Evolutionary conservation across 805 yeast species (phyloP).

Genomic region (Ogataea pini): DNA sequence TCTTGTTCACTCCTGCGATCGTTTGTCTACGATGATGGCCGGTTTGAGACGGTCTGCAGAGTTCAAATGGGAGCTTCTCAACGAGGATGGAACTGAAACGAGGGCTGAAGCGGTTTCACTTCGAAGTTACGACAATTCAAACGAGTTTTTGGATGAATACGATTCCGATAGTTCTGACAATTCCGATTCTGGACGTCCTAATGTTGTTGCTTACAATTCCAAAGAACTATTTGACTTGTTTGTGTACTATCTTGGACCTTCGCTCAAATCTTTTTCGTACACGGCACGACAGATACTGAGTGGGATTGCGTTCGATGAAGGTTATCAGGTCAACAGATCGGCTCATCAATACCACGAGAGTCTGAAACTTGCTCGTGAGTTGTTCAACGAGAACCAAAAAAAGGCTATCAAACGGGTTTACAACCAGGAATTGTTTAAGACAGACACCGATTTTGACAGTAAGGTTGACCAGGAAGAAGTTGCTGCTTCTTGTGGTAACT

Average conservation of each 20-base stretch:
- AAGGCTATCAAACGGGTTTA: conserved; percentile 61
- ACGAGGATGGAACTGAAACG: conserved; percentile 23
- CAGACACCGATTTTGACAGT: conserved; percentile 37
- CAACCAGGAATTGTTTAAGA: conserved; percentile 51
- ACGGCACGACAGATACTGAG: conserved; percentile 63
- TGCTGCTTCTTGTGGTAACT: conserved; percentile 82
- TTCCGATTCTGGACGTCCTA: conserved; percentile 13
- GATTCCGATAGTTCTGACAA: background rate
- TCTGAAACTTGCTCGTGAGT: conserved; percentile 49
- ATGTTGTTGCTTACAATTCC: conserved; percentile 30
- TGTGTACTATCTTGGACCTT: conserved; percentile 69
- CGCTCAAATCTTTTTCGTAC: conserved; percentile 63
- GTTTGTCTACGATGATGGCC: conserved; percentile 57
- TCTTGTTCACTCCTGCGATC: conserved; percentile 52
- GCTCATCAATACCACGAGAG: conserved; percentile 46
- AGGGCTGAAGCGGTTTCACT: conserved; percentile 14
- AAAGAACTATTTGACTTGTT: conserved; percentile 63
- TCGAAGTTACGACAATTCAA: conserved; percentile 10
- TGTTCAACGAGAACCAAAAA: conserved; percentile 58
- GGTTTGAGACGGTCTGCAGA: conserved; percentile 70
- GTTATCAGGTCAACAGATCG: conserved; percentile 40
- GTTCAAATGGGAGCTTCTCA: conserved; percentile 60
- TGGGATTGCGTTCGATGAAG: conserved; percentile 56
- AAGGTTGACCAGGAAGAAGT: conserved; percentile 74
- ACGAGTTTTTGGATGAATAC: conserved; percentile 17